A percentile compares a stretch with the other conserved stretches of the same genome.
phyloP scores from a whole-genome alignment of 2,329 filamentous ascomycete genomes.

The Apiospora kogelbergensis region DNA sequence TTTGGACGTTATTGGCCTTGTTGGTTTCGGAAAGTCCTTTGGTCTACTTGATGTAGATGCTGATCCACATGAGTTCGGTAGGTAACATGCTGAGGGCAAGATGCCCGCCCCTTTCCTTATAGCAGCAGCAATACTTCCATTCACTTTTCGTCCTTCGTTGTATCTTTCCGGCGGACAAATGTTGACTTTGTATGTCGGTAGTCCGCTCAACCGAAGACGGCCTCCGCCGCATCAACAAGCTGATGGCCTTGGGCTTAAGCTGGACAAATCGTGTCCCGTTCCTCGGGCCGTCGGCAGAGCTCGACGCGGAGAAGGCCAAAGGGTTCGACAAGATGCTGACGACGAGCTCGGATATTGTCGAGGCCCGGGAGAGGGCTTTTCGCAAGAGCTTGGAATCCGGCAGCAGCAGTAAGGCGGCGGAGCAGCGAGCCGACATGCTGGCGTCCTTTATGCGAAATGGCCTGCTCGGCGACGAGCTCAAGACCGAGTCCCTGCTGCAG shows the following conservation, averaged over 20 bases:
- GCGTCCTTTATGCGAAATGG: constrained; percentile 42
- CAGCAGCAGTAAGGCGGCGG: neutral
- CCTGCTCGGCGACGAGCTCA: constrained; percentile 40
- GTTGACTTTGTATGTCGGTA: neutral
- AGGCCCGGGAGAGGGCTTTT: neutral
- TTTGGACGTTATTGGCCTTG: constrained; percentile 47
- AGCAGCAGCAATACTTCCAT: too few relatives aligned
- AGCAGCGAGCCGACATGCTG: constrained; percentile 6
- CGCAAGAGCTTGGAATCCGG: neutral
- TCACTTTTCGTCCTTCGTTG: too few relatives aligned
- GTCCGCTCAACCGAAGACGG: constrained; percentile 1
- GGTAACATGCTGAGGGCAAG: constrained; percentile 25
- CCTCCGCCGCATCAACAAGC: neutral
- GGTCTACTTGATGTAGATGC: constrained; percentile 41
- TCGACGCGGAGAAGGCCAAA: neutral
- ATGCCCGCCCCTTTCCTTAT: constrained; percentile 37
- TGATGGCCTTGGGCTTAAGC: neutral
- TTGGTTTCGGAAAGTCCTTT: constrained; percentile 46
- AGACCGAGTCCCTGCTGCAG: constrained; percentile 34
- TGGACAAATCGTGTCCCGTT: neutral
- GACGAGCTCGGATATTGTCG: neutral
- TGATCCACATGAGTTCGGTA: constrained; percentile 43
- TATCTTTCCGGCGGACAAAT: too few relatives aligned
- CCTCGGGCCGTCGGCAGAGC: neutral
- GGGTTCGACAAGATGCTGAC: neutral